Percentiles rank a stretch among this genome's conserved stretches.
Conservation (phyloP, 805 yeast genomes). For the Hanseniaspora jakobsenii region DNA sequence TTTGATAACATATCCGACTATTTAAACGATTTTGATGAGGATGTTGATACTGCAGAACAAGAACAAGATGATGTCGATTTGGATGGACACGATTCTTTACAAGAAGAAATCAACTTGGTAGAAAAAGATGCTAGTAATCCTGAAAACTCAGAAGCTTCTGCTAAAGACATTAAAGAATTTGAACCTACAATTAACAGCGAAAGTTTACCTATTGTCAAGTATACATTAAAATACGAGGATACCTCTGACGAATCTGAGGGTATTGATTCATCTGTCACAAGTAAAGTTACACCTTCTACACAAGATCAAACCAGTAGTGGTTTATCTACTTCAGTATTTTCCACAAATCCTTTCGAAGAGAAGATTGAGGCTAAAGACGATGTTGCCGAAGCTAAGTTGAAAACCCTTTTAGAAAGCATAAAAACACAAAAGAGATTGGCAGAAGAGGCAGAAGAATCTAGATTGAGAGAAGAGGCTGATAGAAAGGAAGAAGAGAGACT, state of each 20-base stretch:
- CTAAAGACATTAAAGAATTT: no score
- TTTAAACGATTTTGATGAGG: constrained; percentile 17
- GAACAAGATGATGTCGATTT: not conserved
- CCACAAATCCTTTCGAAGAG: not conserved
- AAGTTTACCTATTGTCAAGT: no score
- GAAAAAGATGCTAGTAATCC: no score
- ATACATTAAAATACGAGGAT: no score
- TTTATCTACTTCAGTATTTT: not conserved
- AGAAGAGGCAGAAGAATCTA: constrained; percentile 17
- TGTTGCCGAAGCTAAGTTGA: constrained; percentile 3
- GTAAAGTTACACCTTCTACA: not conserved
- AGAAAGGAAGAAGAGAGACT: constrained; percentile 1
- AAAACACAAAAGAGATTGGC: constrained; percentile 16
- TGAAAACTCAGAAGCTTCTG: no score
- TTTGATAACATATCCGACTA: not conserved
- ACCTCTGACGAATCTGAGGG: no score
- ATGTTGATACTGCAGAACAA: constrained; percentile 13
- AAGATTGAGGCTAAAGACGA: not conserved
- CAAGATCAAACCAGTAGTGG: no score
- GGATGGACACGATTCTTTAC: no score
- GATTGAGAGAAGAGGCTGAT: not conserved
- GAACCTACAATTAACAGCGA: no score
- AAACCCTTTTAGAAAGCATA: not conserved
- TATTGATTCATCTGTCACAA: not conserved
- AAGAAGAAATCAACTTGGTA: not conserved